These are phyloP conservation scores for Nemania serpens DNA, from an alignment of 2,329 filamentous ascomycete species.

Conservation along the genomic window DNA sequence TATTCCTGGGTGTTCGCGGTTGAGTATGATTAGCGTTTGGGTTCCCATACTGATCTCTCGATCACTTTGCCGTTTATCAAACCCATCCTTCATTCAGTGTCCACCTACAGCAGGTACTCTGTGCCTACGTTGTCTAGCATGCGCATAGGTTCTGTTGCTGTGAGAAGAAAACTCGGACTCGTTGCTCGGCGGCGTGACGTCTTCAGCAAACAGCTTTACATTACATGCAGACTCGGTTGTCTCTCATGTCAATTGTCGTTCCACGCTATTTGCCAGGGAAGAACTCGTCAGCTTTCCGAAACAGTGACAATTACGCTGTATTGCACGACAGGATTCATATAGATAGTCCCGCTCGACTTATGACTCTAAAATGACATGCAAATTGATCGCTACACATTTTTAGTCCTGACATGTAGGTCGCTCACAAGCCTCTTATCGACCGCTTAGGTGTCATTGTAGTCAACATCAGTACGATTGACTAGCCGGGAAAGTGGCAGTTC, in stretches of 20 bases:
- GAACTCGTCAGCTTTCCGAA: conserved; percentile 4
- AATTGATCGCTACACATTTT: conserved; percentile 25
- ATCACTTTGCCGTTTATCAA: background rate
- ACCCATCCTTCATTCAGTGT: background rate
- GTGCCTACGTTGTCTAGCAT: background rate
- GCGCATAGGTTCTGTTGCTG: conserved; percentile 17
- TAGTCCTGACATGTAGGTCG: conserved; percentile 26
- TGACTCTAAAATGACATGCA: background rate
- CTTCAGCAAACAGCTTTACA: conserved; percentile 26
- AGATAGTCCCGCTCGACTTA: background rate
- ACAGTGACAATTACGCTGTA: background rate
- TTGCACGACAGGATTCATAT: conserved; percentile 4
- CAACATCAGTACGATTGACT: conserved; percentile 11
- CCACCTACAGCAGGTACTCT: background rate
- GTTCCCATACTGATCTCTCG: background rate
- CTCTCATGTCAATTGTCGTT: conserved; percentile 16
- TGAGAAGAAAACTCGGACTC: conserved; percentile 29
- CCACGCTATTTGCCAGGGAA: conserved; percentile 16
- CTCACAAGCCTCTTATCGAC: conserved; percentile 22
- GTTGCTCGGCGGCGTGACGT: conserved; percentile 22
- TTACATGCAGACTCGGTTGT: conserved; percentile 24
- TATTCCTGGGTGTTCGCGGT: too few species aligned
- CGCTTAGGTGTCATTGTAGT: background rate
- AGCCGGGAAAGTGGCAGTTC: conserved; percentile 40
- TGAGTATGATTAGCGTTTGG: too few species aligned